Conservation (phyloP, 2,329 filamentous ascomycete species). For the Apiospora pterosperma region DNA sequence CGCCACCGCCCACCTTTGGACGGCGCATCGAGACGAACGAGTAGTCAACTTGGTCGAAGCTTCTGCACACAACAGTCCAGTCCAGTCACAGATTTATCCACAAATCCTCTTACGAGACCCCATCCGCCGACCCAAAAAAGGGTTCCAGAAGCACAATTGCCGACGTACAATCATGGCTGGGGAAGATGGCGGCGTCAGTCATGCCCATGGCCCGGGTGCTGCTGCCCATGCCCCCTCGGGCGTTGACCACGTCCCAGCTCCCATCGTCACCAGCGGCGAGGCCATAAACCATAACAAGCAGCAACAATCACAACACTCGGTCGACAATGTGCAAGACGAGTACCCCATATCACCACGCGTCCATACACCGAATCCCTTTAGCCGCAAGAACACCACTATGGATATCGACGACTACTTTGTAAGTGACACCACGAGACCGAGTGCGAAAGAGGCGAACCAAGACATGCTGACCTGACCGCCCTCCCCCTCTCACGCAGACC, state of each 20-base stretch:
- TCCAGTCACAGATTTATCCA: too few species aligned
- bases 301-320: not conserved
- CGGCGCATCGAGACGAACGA: too few species aligned
- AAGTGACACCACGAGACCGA: constrained; percentile 8
- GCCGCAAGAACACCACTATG: constrained; percentile 27
- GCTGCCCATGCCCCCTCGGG: not conserved
- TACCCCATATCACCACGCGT: not conserved
- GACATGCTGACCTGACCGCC: too few species aligned
- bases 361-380: constrained; percentile 28
- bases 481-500: not conserved
- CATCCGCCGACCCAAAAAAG: not conserved
- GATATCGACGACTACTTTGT: constrained; percentile 46
- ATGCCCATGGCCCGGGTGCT: not conserved
- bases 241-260: not conserved
- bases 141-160: not conserved
- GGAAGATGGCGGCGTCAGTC: not conserved
- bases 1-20: not conserved
- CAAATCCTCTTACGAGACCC: too few species aligned
- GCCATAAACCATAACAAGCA: not conserved
- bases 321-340: not conserved
- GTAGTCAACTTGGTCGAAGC: not conserved
- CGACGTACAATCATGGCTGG: not conserved
- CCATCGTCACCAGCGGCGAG: not conserved
- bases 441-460: too few species aligned
- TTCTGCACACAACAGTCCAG: not conserved